These are phyloP conservation scores for Pseudocercospora musae DNA, from an alignment of 2,329 filamentous ascomycete genomes.

Conservation along the genomic window DNA sequence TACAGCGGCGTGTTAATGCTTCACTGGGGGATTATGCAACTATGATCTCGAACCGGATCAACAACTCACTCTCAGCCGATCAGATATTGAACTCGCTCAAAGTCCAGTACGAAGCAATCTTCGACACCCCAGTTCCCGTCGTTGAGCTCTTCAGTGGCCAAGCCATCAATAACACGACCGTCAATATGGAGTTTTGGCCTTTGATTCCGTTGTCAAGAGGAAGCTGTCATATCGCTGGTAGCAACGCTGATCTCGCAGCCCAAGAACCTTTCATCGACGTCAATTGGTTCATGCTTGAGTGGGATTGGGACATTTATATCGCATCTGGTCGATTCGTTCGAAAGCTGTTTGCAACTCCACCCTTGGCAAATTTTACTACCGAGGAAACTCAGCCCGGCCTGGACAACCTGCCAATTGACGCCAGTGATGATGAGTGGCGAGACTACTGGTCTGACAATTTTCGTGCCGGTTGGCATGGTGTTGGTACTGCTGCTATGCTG, in stretches of 20 bases:
- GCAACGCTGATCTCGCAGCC: conserved; percentile 18
- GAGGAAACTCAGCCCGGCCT: conserved; percentile 30
- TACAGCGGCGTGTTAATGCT: conserved; percentile 2
- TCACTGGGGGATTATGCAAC: conserved; percentile 8
- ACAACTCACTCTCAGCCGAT: conserved; percentile 8
- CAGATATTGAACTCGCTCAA: conserved; percentile 14
- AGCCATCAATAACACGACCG: background rate
- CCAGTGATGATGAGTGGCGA: conserved; percentile 22
- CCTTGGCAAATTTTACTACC: conserved; percentile 28
- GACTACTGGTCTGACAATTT: conserved; percentile 13
- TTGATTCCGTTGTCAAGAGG: conserved; percentile 29
- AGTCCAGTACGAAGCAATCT: conserved; percentile 16
- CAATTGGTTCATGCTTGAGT: conserved; percentile 27
- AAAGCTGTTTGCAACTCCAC: conserved; percentile 18
- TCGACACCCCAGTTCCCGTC: conserved; percentile 8
- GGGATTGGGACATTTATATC: conserved; percentile 28
- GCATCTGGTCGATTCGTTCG: conserved; percentile 26
- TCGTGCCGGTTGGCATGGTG: conserved; percentile 18
- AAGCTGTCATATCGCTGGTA: conserved; percentile 26
- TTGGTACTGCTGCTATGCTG: conserved; percentile 29
- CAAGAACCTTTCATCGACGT: conserved; percentile 28
- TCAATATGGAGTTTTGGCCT: conserved; percentile 22
- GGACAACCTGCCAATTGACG: conserved; percentile 9
- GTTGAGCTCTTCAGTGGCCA: conserved; percentile 15
- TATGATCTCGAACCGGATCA: conserved; percentile 9